Evolutionary conservation across 305 asterid genomes (phyloP).

Genomic region (Andrographis paniculata): DNA sequence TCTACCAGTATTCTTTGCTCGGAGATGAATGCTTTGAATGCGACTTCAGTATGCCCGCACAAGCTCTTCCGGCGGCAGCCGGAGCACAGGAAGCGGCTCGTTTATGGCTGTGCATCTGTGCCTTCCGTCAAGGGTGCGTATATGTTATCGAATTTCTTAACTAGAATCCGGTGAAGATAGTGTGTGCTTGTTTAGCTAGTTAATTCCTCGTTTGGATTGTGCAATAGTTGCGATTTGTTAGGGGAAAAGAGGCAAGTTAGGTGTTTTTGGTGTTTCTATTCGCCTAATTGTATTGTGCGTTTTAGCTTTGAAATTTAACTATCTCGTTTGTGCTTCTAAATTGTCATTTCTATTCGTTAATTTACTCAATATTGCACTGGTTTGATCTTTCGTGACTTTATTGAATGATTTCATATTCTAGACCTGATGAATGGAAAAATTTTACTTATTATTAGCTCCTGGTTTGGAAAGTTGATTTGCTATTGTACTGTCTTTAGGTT

Average conservation of each 20-base stretch:
- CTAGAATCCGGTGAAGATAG: conserved; percentile 2
- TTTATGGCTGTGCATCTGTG: conserved; percentile 34
- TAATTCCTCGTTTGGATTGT: background rate
- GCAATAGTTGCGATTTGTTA: background rate
- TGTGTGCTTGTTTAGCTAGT: conserved; percentile 8
- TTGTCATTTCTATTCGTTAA: too few relatives aligned
- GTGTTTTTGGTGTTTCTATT: too few relatives aligned
- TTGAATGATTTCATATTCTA: conserved; percentile 1
- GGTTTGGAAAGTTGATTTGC: background rate
- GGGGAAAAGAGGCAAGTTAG: background rate
- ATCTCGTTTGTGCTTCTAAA: too few relatives aligned
- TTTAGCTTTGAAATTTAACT: too few relatives aligned
- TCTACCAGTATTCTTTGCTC: too few relatives aligned
- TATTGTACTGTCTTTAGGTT: conserved; percentile 29
- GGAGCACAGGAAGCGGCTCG: conserved; percentile 31
- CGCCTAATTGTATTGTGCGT: too few relatives aligned
- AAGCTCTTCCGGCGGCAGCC: conserved; percentile 37
- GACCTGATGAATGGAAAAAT: background rate
- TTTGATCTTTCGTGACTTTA: conserved; percentile 7
- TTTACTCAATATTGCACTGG: too few relatives aligned
- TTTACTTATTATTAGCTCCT: background rate
- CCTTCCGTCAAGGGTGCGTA: conserved; percentile 37
- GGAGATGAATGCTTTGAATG: conserved; percentile 49
- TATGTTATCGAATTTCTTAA: background rate
- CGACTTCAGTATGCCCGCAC: conserved; percentile 40